A percentile compares a stretch with the other conserved stretches of the same genome.
These are phyloP conservation scores for Blastobotrys terrestris DNA, from an alignment of 805 yeast genomes.

Conservation along the genomic window DNA sequence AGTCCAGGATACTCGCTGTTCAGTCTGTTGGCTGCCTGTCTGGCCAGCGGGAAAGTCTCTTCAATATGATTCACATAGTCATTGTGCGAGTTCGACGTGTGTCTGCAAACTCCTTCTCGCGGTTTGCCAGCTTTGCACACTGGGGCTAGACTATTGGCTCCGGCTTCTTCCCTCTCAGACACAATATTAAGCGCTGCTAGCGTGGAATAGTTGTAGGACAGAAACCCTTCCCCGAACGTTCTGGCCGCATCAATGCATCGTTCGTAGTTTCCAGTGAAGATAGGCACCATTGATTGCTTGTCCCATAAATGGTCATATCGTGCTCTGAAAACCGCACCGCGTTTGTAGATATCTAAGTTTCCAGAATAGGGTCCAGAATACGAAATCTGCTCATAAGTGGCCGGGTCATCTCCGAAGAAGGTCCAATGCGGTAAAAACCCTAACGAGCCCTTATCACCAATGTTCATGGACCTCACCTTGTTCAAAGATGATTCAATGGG, in stretches of 20 bases:
- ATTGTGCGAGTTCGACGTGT: conserved; percentile 34
- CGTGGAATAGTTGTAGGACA: conserved; percentile 38
- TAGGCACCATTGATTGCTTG: conserved; percentile 34
- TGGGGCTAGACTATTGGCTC: conserved; percentile 52
- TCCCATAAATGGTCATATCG: conserved; percentile 2
- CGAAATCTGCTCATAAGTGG: background rate
- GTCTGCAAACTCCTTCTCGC: conserved; percentile 18
- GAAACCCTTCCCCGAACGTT: conserved; percentile 55
- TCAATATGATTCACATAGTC: conserved; percentile 13
- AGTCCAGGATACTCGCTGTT: conserved; percentile 33
- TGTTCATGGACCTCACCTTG: background rate
- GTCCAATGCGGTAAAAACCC: conserved; percentile 1
- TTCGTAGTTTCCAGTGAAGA: conserved; percentile 50
- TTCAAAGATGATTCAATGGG: background rate
- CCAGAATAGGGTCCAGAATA: conserved; percentile 2
- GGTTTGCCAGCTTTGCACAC: background rate
- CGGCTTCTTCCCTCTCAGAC: conserved; percentile 42
- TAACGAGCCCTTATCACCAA: conserved; percentile 1
- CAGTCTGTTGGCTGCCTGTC: conserved; percentile 26
- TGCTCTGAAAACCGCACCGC: background rate
- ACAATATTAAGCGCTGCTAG: conserved; percentile 37
- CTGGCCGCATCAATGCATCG: conserved; percentile 52
- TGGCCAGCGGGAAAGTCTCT: conserved; percentile 19
- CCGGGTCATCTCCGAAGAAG: conserved; percentile 1
- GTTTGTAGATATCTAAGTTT: background rate